Percentiles rank a stretch among this genome's conserved stretches.
Conservation (phyloP, 768 basidiomycete species). For the Chalciporus pseudorubinellus region DNA sequence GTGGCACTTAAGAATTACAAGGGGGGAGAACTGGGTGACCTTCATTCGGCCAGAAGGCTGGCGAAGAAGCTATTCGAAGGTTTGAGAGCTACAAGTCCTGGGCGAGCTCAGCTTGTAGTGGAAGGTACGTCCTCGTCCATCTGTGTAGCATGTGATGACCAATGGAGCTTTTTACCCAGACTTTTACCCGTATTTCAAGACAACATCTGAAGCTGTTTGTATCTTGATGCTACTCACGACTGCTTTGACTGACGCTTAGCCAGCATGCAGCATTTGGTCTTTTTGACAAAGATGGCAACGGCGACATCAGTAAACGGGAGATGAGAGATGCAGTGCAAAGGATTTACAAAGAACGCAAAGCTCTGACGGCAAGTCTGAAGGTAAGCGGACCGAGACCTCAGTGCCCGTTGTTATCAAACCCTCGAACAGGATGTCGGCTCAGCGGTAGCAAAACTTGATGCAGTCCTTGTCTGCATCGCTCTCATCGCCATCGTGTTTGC, state of each 20-base stretch:
- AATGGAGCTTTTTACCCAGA: conserved; percentile 40
- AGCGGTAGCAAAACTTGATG: conserved; percentile 75
- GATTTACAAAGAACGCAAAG: conserved; percentile 76
- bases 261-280: conserved; percentile 66
- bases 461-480: conserved; percentile 60
- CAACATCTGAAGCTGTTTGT: conserved; percentile 64
- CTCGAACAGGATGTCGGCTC: conserved; percentile 61
- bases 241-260: background rate
- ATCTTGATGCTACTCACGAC: background rate
- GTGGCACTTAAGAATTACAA: conserved; percentile 66
- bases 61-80: conserved; percentile 67
- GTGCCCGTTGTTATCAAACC: conserved; percentile 1
- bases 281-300: conserved; percentile 83
- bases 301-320: conserved; percentile 72
- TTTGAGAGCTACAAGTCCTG: conserved; percentile 57
- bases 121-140: conserved; percentile 46
- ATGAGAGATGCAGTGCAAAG: conserved; percentile 82
- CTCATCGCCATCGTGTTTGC: conserved; percentile 62
- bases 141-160: background rate
- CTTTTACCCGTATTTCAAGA: conserved; percentile 74
- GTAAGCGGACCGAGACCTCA: conserved; percentile 30
- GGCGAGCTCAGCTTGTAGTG: conserved; percentile 59
- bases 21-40: conserved; percentile 49
- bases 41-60: conserved; percentile 63
- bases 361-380: conserved; percentile 68